phyloP scores from a whole-genome alignment of 176 grass and related monocot species.

The Cymbopogon citratus region DNA sequence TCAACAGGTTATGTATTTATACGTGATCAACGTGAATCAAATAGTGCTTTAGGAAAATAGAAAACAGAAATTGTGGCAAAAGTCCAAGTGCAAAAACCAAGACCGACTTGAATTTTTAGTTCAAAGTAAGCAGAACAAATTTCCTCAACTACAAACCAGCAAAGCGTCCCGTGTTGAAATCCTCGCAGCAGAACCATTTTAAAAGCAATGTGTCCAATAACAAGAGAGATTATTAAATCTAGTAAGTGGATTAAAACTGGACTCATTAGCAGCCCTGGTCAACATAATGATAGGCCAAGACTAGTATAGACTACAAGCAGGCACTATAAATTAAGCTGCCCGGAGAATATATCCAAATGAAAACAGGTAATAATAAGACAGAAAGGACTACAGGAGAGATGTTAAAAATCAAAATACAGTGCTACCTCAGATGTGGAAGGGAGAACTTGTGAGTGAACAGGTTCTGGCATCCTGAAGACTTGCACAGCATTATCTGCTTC shows the following conservation, averaged over 20 bases:
- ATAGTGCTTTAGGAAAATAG: not conserved
- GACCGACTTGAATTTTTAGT: not conserved
- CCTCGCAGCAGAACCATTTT: not conserved
- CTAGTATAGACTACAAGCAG: not conserved
- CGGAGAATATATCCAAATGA: not conserved
- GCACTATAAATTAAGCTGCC: not conserved
- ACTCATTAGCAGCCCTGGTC: not conserved
- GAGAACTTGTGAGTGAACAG: slow-evolving; percentile 45
- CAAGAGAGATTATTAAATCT: not conserved
- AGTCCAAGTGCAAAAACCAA: not conserved
- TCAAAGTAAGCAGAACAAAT: not conserved
- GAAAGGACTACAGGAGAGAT: not conserved
- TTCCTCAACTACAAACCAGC: not conserved
- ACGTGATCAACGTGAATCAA: not conserved
- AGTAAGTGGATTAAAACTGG: not conserved
- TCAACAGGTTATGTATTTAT: not conserved
- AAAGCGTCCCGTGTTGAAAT: not conserved
- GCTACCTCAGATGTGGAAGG: slow-evolving; percentile 59
- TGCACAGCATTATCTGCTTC: slow-evolving; percentile 48
- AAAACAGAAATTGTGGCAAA: not conserved
- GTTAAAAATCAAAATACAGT: not conserved
- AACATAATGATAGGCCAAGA: not conserved
- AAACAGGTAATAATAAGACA: not conserved
- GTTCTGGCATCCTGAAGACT: slow-evolving; percentile 53
- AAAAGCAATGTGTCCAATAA: not conserved